phyloP scores from a whole-genome alignment of 2,329 filamentous ascomycete genomes.

The Daldinia sp. region DNA sequence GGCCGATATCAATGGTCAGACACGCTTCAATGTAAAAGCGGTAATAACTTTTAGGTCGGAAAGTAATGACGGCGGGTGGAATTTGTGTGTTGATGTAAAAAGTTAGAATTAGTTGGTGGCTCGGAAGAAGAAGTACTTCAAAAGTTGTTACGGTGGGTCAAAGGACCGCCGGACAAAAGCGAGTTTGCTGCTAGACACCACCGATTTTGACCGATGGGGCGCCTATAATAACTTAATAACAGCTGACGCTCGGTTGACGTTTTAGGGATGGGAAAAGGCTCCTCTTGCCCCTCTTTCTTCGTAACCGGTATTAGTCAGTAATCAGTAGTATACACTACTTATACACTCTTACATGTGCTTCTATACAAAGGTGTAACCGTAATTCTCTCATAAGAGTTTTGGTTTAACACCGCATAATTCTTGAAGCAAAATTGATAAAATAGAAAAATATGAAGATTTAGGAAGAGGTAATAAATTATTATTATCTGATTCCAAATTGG shows the following conservation, averaged over 20 bases:
- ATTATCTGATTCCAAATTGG: constrained; percentile 27
- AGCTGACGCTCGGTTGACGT: constrained; percentile 42
- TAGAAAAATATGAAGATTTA: constrained; percentile 21
- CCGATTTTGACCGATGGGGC: constrained; percentile 42
- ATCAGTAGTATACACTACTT: constrained; percentile 3
- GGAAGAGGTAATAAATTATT: constrained; percentile 27
- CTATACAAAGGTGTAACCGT: neutral
- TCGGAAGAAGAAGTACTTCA: constrained; percentile 18
- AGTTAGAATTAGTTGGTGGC: constrained; percentile 17
- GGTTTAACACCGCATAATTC: neutral
- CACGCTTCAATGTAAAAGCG: constrained; percentile 3
- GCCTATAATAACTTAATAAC: constrained; percentile 23
- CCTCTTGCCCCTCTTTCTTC: constrained; percentile 34
- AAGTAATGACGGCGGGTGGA: constrained; percentile 23
- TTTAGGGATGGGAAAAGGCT: constrained; percentile 22
- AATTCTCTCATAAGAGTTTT: neutral
- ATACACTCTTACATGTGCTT: constrained; percentile 1
- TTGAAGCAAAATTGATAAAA: neutral
- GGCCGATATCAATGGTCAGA: neutral
- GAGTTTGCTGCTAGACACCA: constrained; percentile 28
- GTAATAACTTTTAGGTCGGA: constrained; percentile 16
- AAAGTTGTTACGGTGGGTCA: constrained; percentile 36
- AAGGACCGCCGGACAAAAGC: constrained; percentile 37
- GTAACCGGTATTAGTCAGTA: constrained; percentile 34
- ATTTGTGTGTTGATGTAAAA: constrained; percentile 24